Conservation (phyloP, 768 basidiomycete genomes). For the Pleurotus djamor region DNA sequence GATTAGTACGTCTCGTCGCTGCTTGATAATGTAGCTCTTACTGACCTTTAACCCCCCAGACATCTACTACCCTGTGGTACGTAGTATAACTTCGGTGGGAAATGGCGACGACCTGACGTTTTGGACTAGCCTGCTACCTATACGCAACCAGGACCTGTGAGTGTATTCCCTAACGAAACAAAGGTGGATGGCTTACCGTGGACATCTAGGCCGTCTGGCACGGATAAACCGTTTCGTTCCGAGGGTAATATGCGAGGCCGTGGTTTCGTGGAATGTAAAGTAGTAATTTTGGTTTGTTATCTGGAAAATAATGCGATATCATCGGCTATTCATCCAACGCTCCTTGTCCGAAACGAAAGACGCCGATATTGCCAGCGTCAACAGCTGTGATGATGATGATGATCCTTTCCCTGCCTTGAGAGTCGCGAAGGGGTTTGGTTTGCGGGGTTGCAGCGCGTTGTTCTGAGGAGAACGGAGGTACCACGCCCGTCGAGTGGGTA, state of each 20-base stretch:
- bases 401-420: conserved; percentile 84
- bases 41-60: neutral
- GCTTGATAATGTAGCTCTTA: neutral
- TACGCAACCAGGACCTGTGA: conserved; percentile 22
- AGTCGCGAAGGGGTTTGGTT: conserved; percentile 72
- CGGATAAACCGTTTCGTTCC: conserved; percentile 9
- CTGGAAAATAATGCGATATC: conserved; percentile 22
- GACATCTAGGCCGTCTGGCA: conserved; percentile 17
- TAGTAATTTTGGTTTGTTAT: neutral
- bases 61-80: conserved; percentile 3
- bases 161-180: neutral
- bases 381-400: conserved; percentile 90
- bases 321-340: conserved; percentile 86
- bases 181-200: neutral
- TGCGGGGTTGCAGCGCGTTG: conserved; percentile 27
- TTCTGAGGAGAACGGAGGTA: neutral
- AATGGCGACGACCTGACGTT: neutral
- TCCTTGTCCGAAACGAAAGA: conserved; percentile 86
- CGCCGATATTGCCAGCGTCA: conserved; percentile 68
- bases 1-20: neutral
- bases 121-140: conserved; percentile 15
- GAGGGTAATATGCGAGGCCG: neutral
- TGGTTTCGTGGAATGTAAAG: neutral
- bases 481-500: neutral
- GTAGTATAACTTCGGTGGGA: neutral